Percentiles rank a stretch among this genome's conserved stretches.
These are phyloP conservation scores for Agaricus bisporus DNA, from an alignment of 768 basidiomycete species.

Conservation along the genomic window DNA sequence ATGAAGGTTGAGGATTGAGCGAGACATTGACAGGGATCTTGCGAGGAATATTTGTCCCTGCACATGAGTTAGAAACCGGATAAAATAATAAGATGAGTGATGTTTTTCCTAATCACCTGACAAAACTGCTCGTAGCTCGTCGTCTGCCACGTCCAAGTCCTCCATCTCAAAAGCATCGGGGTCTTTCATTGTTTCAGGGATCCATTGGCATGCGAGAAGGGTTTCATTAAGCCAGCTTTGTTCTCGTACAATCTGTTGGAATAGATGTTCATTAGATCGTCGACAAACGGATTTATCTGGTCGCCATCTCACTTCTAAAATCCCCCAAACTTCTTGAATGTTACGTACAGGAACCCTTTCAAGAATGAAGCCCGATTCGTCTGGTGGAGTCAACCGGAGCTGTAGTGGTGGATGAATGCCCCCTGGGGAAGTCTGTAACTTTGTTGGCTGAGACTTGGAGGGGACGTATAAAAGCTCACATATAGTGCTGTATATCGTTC, in stretches of 20 bases:
- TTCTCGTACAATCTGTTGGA: conserved; percentile 60
- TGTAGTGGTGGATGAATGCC: conserved; percentile 64
- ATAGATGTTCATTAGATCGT: background rate
- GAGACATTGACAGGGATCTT: conserved; percentile 73
- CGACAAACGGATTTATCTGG: background rate
- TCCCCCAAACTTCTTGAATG: conserved; percentile 68
- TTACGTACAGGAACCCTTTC: conserved; percentile 66
- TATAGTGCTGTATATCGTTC: conserved; percentile 66
- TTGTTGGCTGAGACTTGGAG: background rate
- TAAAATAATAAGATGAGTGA: background rate
- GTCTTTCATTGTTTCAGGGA: conserved; percentile 38
- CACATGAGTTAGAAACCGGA: conserved; percentile 4
- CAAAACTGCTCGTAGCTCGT: conserved; percentile 60
- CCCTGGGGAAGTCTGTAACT: conserved; percentile 56
- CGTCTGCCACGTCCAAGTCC: conserved; percentile 37
- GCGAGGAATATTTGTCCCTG: conserved; percentile 47
- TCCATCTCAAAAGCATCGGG: conserved; percentile 22
- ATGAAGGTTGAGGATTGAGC: conserved; percentile 44
- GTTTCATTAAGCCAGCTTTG: conserved; percentile 83
- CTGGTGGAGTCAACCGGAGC: conserved; percentile 59
- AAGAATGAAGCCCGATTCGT: conserved; percentile 72
- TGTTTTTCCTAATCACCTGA: conserved; percentile 36
- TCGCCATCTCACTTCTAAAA: conserved; percentile 52
- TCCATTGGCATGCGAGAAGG: conserved; percentile 58
- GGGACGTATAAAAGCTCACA: conserved; percentile 33